Evolutionary conservation across 345 rosid species (phyloP), one percentile per base, ranked within the genome.

Genomic region (Atalantia buxifolia): DNA sequence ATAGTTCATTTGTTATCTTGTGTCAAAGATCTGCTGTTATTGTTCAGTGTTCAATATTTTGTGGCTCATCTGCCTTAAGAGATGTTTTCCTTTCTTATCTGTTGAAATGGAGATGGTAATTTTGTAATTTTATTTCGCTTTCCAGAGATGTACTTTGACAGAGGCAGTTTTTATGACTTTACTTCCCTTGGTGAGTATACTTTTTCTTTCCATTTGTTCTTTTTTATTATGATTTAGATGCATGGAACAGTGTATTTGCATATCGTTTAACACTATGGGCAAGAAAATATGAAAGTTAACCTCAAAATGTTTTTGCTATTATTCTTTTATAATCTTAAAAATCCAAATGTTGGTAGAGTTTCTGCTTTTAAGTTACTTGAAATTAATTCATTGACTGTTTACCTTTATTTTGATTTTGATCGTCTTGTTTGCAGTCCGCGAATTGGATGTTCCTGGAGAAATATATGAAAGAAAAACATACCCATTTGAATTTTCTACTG

Each of bases 361-460:
- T 55, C 36, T 8, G 1, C 60, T 36, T 66, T 10, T n/a, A 8
- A 48, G 9, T 65, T 67, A 28, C 36, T 48, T 24, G 57, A 13
- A 22, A 72, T 1, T 45, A 33, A 38, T 48, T 30, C 9, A 56
- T 45, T 65, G 60, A 50, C 19, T 62, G 59, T 55, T 33, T 13
- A 66, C 53, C 42, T 38, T 78, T 22, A 63, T 25, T 57, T 19
- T 80, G 67, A 81, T 69, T 61, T 77, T 53, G 1, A 36, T 66
- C 63, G 30, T 81, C 75, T 81, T 67, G 71, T 66, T 81, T 81
- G 77, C 92, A 96, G 99, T 96, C 38, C 98, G 97, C 69, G 97
- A 96, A 82, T 81, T 96, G 86, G 99, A 96, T 88, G 90, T 96
- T 76, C 99, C 97, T 75, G 98, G 99, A 81, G 98, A 96, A 75